Evolutionary conservation across 495 filamentous ascomycete genomes (phyloP), one percentile per base, ranked within the genome.

Genomic region (Evernia prunastri): DNA sequence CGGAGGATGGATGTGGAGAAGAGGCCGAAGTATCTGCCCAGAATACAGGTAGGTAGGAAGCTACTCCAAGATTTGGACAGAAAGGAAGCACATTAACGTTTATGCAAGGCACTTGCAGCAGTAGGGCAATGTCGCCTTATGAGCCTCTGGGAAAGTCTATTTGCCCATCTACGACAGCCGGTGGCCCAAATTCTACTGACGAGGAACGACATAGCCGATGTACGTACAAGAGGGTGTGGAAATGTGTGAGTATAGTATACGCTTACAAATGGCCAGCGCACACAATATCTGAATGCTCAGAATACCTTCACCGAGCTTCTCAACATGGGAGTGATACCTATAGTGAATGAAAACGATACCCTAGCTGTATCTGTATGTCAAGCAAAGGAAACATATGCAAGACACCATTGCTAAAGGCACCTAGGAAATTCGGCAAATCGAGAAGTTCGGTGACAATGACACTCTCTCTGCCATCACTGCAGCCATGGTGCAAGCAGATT

Each of bases 281-380:
- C 92, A 42, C 87, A 96, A 83, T 98, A 97, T 76, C 81, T 91
- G 65, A 97, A 97, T 77, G 94, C 94, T 2, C 90, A 95, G 76
- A 97, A 96, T 70, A 97, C 94, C 2, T 87, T 98, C 66, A 79
- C 83, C 42, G 91, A 96, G 74, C 80, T 98, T 27, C 80, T 98
- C 40, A 85, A 90, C 64, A 96, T 97, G 94, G 91, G 91, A 1
- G 92, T 97, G 17, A 94, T 98, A 65, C 95, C 94, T 4, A 96
- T 98, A 67, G 94, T 98, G 64, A 98, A 98, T 69, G 94, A 98
- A 75, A 98, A 98, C 74, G 94, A 98, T 74, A 98, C 95, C 9
- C 76, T 98, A 53, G 90, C 92, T 49, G 94, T 98, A 71, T 87
- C 93, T 54, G 84, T 86, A 79, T 27, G 78, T 61, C 40, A 43